These are phyloP conservation scores for Quercus tomentella DNA, from an alignment of 331 rosid genomes.

Conservation along the genomic window DNA sequence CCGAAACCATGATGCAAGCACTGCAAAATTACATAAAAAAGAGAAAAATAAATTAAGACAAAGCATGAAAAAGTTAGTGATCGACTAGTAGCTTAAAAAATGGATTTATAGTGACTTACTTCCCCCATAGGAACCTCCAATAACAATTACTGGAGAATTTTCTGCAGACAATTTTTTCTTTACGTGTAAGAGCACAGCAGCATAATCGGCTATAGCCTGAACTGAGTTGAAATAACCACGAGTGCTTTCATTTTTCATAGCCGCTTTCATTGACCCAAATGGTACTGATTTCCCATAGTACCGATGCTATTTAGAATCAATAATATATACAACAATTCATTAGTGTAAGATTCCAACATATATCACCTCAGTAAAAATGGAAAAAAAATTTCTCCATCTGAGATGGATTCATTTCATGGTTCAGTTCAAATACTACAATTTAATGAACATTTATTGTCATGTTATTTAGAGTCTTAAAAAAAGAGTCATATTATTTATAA, in stretches of 20 bases:
- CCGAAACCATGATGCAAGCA: conserved; percentile 78
- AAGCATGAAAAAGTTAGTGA: neutral
- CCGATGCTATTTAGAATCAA: conserved; percentile 37
- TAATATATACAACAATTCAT: neutral
- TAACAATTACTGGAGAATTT: conserved; percentile 42
- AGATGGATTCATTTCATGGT: too few relatives aligned
- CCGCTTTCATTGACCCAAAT: conserved; percentile 37
- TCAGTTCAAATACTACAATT: too few relatives aligned
- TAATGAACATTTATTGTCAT: too few relatives aligned
- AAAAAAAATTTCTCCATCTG: too few relatives aligned
- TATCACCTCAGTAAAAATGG: too few relatives aligned
- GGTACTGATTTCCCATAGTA: conserved; percentile 61
- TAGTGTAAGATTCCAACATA: neutral
- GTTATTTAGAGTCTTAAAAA: too few relatives aligned
- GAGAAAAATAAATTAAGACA: neutral
- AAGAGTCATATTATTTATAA: too few relatives aligned
- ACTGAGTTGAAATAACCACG: conserved; percentile 53
- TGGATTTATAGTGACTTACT: conserved; percentile 22
- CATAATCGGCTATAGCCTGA: conserved; percentile 63
- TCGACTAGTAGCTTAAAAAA: neutral
- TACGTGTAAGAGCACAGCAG: conserved; percentile 37
- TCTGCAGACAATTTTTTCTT: conserved; percentile 38
- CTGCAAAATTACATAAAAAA: conserved; percentile 13
- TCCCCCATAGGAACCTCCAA: conserved; percentile 78
- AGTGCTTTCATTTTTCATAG: conserved; percentile 33